These are phyloP conservation scores for Lithospermum erythrorhizon DNA, from an alignment of 257 asterid genomes.

Conservation along the genomic window DNA sequence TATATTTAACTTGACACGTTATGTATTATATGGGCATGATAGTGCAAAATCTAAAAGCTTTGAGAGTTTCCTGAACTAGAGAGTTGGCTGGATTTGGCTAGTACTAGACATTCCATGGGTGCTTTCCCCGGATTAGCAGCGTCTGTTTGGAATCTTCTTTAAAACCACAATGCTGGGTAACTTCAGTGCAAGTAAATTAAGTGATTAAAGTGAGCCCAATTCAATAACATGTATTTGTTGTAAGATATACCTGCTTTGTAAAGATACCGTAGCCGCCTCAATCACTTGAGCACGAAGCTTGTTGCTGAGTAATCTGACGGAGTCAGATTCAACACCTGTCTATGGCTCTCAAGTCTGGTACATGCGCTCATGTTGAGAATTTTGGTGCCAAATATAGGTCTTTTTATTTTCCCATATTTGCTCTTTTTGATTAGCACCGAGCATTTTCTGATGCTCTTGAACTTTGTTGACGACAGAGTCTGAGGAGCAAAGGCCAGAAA, in stretches of 20 bases:
- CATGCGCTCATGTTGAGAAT: neutral
- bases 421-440: conserved; percentile 3
- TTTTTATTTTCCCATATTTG: neutral
- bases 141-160: conserved; percentile 61
- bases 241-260: too few relatives aligned
- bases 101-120: conserved; percentile 91
- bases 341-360: conserved; percentile 19
- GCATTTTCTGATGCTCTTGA: conserved; percentile 4
- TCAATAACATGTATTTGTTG: neutral
- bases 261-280: too few relatives aligned
- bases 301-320: conserved; percentile 20
- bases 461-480: conserved; percentile 18
- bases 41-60: neutral
- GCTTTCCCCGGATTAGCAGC: conserved; percentile 61
- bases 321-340: conserved; percentile 21
- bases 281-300: too few relatives aligned
- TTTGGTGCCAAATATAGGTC: neutral
- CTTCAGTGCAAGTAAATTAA: conserved; percentile 40
- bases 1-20: too few relatives aligned
- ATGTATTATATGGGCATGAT: neutral
- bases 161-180: conserved; percentile 71
- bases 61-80: conserved; percentile 21
- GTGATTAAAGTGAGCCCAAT: conserved; percentile 29
- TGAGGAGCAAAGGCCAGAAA: conserved; percentile 31
- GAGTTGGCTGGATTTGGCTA: conserved; percentile 89